A percentile compares a stretch with the other conserved stretches of the same genome.
These are phyloP conservation scores for Plasmodium ovale DNA, from an alignment of 169 alveolate genomes.

Conservation along the genomic window DNA sequence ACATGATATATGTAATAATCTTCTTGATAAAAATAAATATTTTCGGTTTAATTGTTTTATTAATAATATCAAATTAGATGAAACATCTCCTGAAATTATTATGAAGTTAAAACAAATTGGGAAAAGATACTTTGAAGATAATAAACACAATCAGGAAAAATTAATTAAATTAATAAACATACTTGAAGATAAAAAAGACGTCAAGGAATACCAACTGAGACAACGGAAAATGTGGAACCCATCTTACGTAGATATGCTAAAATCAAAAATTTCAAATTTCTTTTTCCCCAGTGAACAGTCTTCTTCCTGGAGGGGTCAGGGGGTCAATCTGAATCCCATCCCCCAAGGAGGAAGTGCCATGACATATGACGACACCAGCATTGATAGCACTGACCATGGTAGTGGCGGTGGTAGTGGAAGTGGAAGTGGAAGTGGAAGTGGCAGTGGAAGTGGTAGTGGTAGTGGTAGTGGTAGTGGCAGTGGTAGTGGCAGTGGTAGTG, in stretches of 20 bases:
- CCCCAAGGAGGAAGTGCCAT: no score
- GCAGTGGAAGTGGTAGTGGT: background rate
- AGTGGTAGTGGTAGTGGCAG: background rate
- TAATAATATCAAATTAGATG: constrained; percentile 77
- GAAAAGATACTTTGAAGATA: constrained; percentile 76
- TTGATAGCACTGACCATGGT: background rate
- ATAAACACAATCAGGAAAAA: constrained; percentile 56
- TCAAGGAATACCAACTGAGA: constrained; percentile 61
- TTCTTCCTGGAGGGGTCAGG: no score
- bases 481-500: background rate
- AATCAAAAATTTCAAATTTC: constrained; percentile 23
- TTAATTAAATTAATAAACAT: constrained; percentile 71
- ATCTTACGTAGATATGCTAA: constrained; percentile 8
- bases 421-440: background rate
- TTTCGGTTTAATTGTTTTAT: constrained; percentile 84
- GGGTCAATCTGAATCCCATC: no score
- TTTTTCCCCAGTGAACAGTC: constrained; percentile 10
- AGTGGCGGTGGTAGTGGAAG: background rate
- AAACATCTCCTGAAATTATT: constrained; percentile 79
- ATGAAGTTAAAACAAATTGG: constrained; percentile 76
- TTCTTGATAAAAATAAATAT: constrained; percentile 77
- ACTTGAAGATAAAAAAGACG: constrained; percentile 75
- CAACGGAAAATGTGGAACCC: constrained; percentile 63
- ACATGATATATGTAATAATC: constrained; percentile 77
- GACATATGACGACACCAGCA: background rate